Evolutionary conservation across 495 filamentous ascomycete genomes (phyloP).

Genomic region (Penicillium psychrofluorescens): DNA sequence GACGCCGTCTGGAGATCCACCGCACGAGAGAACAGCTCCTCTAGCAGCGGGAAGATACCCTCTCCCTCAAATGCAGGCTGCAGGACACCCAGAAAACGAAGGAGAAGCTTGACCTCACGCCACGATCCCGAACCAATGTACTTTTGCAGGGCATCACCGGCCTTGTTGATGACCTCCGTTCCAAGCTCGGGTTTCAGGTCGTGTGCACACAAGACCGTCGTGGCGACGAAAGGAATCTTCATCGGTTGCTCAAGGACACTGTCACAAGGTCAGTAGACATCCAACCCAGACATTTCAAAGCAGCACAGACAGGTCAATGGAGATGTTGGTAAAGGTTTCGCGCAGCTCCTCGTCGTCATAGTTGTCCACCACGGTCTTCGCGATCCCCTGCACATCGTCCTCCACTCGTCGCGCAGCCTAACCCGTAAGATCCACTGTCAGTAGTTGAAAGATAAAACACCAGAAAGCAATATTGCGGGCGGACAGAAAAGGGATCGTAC

Average conservation of each 20-base stretch:
- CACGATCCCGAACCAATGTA: constrained; percentile 66
- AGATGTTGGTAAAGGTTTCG: constrained; percentile 59
- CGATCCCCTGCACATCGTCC: constrained; percentile 72
- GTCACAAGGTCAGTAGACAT: neutral
- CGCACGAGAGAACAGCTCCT: constrained; percentile 76
- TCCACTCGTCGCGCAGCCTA: constrained; percentile 69
- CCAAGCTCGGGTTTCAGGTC: constrained; percentile 63
- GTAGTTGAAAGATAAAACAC: neutral
- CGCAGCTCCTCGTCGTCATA: constrained; percentile 72
- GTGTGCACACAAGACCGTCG: constrained; percentile 70
- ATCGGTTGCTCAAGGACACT: constrained; percentile 83
- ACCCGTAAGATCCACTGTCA: constrained; percentile 7
- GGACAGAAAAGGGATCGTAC: constrained; percentile 28
- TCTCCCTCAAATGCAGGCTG: constrained; percentile 74
- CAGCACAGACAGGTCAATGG: constrained; percentile 61
- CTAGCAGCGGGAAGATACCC: constrained; percentile 76
- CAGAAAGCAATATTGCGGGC: constrained; percentile 3
- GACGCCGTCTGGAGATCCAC: constrained; percentile 85
- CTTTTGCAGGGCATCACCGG: constrained; percentile 49
- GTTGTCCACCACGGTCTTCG: constrained; percentile 67
- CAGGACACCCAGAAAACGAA: constrained; percentile 79
- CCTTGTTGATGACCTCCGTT: constrained; percentile 56
- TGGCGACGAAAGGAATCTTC: constrained; percentile 89
- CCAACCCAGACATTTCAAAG: neutral
- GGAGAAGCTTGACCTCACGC: constrained; percentile 82